Percentiles rank a stretch among this genome's conserved stretches.
Evolutionary conservation across 23 red algal genomes (phyloP).

Genomic region (Pyropia yezoensis): DNA sequence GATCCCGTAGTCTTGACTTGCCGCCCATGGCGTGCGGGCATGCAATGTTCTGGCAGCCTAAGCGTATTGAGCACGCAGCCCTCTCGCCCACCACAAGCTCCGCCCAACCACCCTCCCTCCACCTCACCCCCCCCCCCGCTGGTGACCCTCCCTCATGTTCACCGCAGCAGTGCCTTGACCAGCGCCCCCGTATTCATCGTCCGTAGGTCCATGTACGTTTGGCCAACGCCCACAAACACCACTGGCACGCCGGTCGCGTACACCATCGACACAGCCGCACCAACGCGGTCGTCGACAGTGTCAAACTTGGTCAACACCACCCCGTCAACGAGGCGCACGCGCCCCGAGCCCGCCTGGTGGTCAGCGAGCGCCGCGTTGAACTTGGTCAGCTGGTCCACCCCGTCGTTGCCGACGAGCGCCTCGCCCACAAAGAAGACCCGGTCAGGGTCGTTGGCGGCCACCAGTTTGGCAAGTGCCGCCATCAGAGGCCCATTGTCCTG

Average conservation of each 20-base stretch:
- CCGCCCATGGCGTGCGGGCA: no score
- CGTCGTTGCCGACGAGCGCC: slow-evolving; percentile 96
- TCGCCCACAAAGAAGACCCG: slow-evolving; percentile 95
- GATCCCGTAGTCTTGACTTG: no score
- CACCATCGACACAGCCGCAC: slow-evolving; percentile 95
- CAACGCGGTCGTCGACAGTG: slow-evolving; percentile 90
- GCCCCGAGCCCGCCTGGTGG: slow-evolving; percentile 20
- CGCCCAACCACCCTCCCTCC: no score
- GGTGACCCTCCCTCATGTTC: neutral
- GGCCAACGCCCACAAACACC: slow-evolving; percentile 95
- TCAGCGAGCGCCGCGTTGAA: slow-evolving; percentile 74
- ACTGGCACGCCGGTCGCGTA: slow-evolving; percentile 88
- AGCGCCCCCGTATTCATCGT: slow-evolving; percentile 61
- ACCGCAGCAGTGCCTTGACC: slow-evolving; percentile 77
- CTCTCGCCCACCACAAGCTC: no score
- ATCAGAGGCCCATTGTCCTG: slow-evolving; percentile 98
- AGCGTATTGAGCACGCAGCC: no score
- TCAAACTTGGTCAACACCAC: slow-evolving; percentile 97
- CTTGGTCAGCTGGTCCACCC: slow-evolving; percentile 81
- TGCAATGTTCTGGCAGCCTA: no score
- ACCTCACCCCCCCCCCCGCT: no score
- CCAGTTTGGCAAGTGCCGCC: slow-evolving; percentile 80
- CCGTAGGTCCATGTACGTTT: slow-evolving; percentile 92
- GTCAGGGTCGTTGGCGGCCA: slow-evolving; percentile 68
- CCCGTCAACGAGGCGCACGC: slow-evolving; percentile 73